Conservation (phyloP, 805 yeast genomes). For the Metschnikowia matae region DNA sequence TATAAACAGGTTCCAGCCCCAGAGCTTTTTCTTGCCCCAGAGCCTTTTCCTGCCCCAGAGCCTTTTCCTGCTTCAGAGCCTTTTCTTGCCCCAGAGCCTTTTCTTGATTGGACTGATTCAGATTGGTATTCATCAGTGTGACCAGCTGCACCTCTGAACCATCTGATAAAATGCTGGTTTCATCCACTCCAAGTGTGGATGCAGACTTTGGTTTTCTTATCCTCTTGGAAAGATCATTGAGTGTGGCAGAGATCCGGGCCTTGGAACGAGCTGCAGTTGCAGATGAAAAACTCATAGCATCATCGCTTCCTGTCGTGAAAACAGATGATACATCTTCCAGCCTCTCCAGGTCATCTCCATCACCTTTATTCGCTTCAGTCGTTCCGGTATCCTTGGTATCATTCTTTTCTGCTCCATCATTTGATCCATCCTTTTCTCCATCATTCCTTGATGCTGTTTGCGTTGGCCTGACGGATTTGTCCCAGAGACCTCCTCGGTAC, state of each 20-base stretch:
- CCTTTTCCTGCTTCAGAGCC: too few relatives aligned
- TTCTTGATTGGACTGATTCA: not conserved
- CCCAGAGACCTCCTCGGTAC: conserved; percentile 95
- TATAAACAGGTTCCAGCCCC: not conserved
- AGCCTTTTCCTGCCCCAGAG: too few relatives aligned
- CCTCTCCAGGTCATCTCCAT: not conserved
- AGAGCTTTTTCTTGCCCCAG: too few relatives aligned
- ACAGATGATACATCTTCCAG: not conserved
- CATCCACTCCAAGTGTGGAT: conserved; percentile 23
- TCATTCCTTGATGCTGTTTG: too few relatives aligned
- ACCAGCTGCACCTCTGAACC: conserved; percentile 19
- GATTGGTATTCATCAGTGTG: not conserved
- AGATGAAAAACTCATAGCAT: not conserved
- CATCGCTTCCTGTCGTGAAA: not conserved
- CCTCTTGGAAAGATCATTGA: conserved; percentile 16
- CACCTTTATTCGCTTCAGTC: not conserved
- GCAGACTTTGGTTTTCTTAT: conserved; percentile 18
- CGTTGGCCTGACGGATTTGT: conserved; percentile 23
- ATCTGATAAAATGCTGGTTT: conserved; percentile 25
- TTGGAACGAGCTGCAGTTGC: not conserved
- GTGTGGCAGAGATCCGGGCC: conserved; percentile 10
- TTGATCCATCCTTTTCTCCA: not conserved
- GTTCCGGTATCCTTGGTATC: too few relatives aligned
- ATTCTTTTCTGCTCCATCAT: not conserved
- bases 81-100: too few relatives aligned